These are phyloP conservation scores for Penicillium sp. DNA, from an alignment of 2,329 filamentous ascomycete genomes.

Conservation along the genomic window DNA sequence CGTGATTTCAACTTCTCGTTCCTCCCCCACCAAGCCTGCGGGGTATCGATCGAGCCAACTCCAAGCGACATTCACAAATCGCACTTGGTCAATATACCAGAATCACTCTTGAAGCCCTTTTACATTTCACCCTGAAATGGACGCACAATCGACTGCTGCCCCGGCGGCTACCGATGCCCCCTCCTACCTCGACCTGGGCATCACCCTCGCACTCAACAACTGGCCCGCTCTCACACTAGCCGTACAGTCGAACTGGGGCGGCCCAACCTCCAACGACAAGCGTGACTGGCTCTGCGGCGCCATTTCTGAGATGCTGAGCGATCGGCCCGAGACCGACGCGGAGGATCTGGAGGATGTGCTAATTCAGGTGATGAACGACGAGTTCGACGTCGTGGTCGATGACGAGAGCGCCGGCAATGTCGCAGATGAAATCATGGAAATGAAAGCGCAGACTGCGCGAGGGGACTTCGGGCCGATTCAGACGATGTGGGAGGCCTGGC, in stretches of 20 bases:
- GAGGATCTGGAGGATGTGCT: constrained; percentile 81
- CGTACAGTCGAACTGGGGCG: constrained; percentile 84
- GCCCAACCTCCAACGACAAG: constrained; percentile 77
- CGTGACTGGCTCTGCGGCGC: constrained; percentile 94
- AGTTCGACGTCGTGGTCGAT: constrained; percentile 90
- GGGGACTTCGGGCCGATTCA: constrained; percentile 66
- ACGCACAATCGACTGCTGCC: constrained; percentile 17
- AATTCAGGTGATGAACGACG: constrained; percentile 87
- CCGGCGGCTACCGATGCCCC: constrained; percentile 53
- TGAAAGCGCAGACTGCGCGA: constrained; percentile 62
- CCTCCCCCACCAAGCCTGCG: too few relatives aligned
- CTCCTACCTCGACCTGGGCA: constrained; percentile 75
- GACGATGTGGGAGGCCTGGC: constrained; percentile 53
- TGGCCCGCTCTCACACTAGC: constrained; percentile 88
- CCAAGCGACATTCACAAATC: too few relatives aligned
- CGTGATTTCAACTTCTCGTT: too few relatives aligned
- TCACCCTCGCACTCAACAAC: constrained; percentile 78
- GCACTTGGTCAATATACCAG: too few relatives aligned
- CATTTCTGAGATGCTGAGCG: constrained; percentile 72
- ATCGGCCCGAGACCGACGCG: constrained; percentile 62
- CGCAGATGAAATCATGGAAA: constrained; percentile 67
- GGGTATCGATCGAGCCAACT: too few relatives aligned
- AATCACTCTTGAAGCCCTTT: too few relatives aligned
- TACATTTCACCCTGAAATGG: too few relatives aligned
- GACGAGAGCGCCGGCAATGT: constrained; percentile 78